These are phyloP conservation scores for Simplicillium aogashimaense DNA, from an alignment of 2,329 filamentous ascomycete species.

Conservation along the genomic window DNA sequence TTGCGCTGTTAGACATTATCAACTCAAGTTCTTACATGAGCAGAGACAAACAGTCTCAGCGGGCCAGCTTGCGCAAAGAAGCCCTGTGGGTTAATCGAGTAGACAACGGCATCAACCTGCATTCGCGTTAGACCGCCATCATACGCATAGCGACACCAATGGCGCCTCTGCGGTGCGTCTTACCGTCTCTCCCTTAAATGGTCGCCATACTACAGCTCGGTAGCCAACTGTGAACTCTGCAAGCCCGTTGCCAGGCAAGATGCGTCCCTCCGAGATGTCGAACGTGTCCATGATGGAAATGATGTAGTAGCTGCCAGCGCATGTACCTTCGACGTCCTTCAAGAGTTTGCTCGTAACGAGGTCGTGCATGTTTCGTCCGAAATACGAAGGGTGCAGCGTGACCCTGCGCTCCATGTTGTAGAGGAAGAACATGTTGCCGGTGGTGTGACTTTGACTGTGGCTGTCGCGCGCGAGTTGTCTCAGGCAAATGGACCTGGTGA, in stretches of 20 bases:
- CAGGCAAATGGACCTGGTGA: no score
- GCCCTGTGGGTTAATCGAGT: constrained; percentile 80
- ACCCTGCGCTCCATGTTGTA: constrained; percentile 94
- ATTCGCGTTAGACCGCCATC: constrained; percentile 20
- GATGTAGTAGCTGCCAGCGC: constrained; percentile 93
- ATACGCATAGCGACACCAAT: background rate
- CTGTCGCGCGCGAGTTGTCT: background rate
- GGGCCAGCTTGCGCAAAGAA: constrained; percentile 84
- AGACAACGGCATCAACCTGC: constrained; percentile 89
- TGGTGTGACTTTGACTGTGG: constrained; percentile 10
- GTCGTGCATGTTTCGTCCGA: constrained; percentile 86
- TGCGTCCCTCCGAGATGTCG: constrained; percentile 86
- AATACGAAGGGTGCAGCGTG: constrained; percentile 93
- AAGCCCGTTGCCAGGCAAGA: constrained; percentile 81
- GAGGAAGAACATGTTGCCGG: constrained; percentile 97
- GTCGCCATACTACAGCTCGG: constrained; percentile 92
- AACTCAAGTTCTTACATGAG: constrained; percentile 52
- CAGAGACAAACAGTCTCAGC: constrained; percentile 68
- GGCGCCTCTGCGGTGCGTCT: constrained; percentile 19
- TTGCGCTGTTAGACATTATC: no score
- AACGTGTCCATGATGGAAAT: constrained; percentile 97
- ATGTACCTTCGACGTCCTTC: constrained; percentile 89
- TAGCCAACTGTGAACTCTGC: constrained; percentile 94
- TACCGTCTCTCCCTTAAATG: constrained; percentile 97
- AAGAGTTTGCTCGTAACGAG: constrained; percentile 83